These are phyloP conservation scores for Phytophthora macrochlamydospora DNA, from an alignment of 352 stramenopile species.

Conservation along the genomic window DNA sequence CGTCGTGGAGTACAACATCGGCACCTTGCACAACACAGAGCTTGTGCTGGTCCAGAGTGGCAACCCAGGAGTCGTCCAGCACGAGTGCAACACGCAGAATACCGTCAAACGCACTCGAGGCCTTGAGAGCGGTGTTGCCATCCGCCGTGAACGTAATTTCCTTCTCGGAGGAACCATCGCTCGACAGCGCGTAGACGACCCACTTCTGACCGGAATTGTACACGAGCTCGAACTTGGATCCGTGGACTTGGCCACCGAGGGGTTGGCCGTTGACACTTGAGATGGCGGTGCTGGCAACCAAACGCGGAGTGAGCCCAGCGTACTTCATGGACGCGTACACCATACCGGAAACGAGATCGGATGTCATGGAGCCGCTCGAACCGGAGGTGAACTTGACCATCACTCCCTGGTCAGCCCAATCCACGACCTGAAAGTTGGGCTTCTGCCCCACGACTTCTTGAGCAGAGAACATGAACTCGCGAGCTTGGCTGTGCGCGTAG, in stretches of 20 bases:
- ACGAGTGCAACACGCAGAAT: slow-evolving; percentile 54
- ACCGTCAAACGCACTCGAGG: slow-evolving; percentile 43
- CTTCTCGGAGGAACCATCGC: slow-evolving; percentile 43
- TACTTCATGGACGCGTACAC: slow-evolving; percentile 61
- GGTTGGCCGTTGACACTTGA: slow-evolving; percentile 48
- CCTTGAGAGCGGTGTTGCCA: slow-evolving; percentile 41
- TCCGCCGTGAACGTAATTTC: slow-evolving; percentile 47
- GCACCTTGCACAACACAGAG: slow-evolving; percentile 53
- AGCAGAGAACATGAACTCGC: slow-evolving; percentile 60
- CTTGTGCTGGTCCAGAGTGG: slow-evolving; percentile 53
- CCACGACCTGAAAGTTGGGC: slow-evolving; percentile 53
- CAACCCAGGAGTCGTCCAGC: slow-evolving; percentile 40
- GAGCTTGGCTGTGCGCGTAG: slow-evolving; percentile 58
- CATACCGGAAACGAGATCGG: slow-evolving; percentile 70
- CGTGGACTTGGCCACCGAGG: slow-evolving; percentile 25
- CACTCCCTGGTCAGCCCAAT: slow-evolving; percentile 65
- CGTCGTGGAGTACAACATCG: slow-evolving; percentile 43
- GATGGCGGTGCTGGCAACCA: slow-evolving; percentile 49
- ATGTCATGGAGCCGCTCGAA: slow-evolving; percentile 39
- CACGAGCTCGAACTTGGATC: slow-evolving; percentile 55
- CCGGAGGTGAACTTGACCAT: slow-evolving; percentile 46
- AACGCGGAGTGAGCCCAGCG: slow-evolving; percentile 42
- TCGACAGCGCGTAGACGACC: slow-evolving; percentile 58
- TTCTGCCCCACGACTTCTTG: slow-evolving; percentile 48
- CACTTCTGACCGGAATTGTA: slow-evolving; percentile 65